phyloP scores from a whole-genome alignment of 805 yeast genomes.

The Kuraishia cidri region DNA sequence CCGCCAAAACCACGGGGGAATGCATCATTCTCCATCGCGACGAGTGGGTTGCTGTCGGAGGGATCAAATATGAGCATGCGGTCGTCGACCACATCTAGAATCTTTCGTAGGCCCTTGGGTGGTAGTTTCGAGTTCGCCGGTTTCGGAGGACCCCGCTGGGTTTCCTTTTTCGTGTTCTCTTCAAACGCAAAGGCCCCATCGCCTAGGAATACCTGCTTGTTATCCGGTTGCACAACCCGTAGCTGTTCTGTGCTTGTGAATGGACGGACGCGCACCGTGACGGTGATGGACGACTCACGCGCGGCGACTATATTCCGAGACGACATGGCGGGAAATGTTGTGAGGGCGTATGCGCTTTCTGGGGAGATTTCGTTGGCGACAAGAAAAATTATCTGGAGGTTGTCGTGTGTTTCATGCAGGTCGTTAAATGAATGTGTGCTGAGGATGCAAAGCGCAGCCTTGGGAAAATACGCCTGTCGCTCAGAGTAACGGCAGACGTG shows the following conservation, averaged over 20 bases:
- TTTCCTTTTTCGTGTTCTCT: constrained; percentile 1
- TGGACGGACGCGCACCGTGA: constrained; percentile 79
- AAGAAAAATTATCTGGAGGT: too few species aligned
- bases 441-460: too few species aligned
- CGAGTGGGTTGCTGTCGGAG: constrained; percentile 56
- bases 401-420: too few species aligned
- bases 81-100: constrained; percentile 76
- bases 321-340: not conserved
- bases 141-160: constrained; percentile 3
- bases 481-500: too few species aligned
- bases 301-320: constrained; percentile 2
- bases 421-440: too few species aligned
- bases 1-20: constrained; percentile 4
- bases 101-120: constrained; percentile 53
- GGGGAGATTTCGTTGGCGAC: not conserved
- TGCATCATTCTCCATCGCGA: constrained; percentile 31
- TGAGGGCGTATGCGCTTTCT: not conserved
- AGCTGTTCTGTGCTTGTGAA: constrained; percentile 54
- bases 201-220: constrained; percentile 30
- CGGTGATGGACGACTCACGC: constrained; percentile 56
- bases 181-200: constrained; percentile 37
- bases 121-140: not conserved
- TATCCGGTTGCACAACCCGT: constrained; percentile 24
- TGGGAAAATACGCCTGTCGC: too few species aligned
- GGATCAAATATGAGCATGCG: constrained; percentile 86